Evolutionary conservation across 352 stramenopile species (phyloP).

Genomic region (Globisporangium cystogenes): DNA sequence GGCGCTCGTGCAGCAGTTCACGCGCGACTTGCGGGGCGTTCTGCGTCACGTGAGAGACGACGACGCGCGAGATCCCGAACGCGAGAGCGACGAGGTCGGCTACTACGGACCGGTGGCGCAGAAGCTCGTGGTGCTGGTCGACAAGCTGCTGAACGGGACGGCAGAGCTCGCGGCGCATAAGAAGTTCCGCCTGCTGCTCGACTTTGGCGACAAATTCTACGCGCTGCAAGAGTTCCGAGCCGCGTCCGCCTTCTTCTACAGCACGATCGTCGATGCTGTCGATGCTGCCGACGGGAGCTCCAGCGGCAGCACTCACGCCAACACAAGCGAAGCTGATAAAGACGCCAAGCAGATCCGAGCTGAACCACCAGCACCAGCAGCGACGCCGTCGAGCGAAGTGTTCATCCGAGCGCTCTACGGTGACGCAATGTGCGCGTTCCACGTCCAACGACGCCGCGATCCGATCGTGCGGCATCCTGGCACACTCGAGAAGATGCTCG

Average conservation of each 20-base stretch:
- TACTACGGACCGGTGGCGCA: slow-evolving; percentile 38
- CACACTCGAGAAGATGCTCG: slow-evolving; percentile 43
- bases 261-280: slow-evolving; percentile 22
- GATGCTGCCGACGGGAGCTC: neutral
- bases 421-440: slow-evolving; percentile 34
- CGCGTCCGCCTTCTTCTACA: slow-evolving; percentile 48
- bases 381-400: slow-evolving; percentile 14
- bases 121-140: slow-evolving; percentile 30
- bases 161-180: slow-evolving; percentile 26
- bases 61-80: slow-evolving; percentile 2
- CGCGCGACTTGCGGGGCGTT: slow-evolving; percentile 36
- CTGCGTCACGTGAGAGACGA: slow-evolving; percentile 30
- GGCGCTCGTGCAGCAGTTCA: slow-evolving; percentile 44
- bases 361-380: neutral
- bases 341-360: neutral
- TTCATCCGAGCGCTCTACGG: slow-evolving; percentile 44
- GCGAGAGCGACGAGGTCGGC: slow-evolving; percentile 21
- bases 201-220: slow-evolving; percentile 46
- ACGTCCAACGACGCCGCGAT: slow-evolving; percentile 27
- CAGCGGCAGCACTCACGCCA: neutral
- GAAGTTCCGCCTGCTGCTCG: slow-evolving; percentile 37
- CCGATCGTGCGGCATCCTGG: slow-evolving; percentile 33
- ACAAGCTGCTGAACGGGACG: slow-evolving; percentile 23
- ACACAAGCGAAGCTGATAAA: neutral
- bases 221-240: slow-evolving; percentile 36